A percentile compares a stretch with the other conserved stretches of the same genome.
phyloP scores from a whole-genome alignment of 2,329 filamentous ascomycete genomes.

The Samsoniella hepiali region DNA sequence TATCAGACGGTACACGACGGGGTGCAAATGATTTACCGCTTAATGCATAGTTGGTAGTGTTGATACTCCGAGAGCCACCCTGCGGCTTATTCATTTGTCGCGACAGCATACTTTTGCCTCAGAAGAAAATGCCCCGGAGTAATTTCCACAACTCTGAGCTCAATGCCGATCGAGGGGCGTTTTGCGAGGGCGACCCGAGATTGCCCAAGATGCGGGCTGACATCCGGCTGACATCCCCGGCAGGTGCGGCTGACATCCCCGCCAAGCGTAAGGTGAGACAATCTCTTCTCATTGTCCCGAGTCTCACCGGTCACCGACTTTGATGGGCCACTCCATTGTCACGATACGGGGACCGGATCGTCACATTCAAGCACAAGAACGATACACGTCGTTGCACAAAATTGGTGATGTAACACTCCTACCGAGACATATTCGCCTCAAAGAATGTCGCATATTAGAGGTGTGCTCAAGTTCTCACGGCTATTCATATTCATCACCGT shows the following conservation, averaged over 20 bases:
- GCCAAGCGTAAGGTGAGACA: background rate
- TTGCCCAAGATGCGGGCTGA: background rate
- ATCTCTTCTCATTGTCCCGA: background rate
- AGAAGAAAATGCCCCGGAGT: background rate
- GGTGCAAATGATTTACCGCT: background rate
- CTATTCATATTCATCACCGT: background rate
- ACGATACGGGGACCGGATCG: background rate
- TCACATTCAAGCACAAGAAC: background rate
- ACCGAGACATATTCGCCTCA: background rate
- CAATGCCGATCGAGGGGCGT: background rate
- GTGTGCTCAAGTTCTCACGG: background rate
- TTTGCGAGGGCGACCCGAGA: background rate
- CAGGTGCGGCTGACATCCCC: background rate
- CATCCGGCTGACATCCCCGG: background rate
- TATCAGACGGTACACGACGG: background rate
- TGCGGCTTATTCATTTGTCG: background rate
- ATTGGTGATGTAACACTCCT: background rate
- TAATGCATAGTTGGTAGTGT: background rate
- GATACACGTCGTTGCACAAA: background rate
- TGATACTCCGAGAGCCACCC: background rate
- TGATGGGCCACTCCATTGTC: background rate
- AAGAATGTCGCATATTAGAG: background rate
- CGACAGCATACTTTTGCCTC: too few relatives aligned
- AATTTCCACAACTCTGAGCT: background rate
- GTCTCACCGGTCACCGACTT: background rate